Base-by-base conservation (phyloP, 305 asterid genomes). In the Fraxinus latifolia region DNA sequence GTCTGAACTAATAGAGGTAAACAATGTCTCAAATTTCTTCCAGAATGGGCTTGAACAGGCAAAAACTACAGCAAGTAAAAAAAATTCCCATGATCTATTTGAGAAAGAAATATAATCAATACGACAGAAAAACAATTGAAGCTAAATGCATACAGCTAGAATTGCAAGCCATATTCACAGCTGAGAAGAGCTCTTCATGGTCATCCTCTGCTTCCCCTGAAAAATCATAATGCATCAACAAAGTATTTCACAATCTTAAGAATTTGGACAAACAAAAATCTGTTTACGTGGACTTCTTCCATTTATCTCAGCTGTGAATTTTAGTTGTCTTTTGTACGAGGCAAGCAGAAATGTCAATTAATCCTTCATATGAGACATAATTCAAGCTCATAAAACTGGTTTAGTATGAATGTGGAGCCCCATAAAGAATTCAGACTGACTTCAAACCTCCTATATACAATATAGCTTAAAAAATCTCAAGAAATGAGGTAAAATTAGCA, bases 171-270 rank as follows among this genome's bases (percentile, higher is more conserved):
- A 85, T 85, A 74, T 88, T 93, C 75, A 97, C 98, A 78, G 97
- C 96, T 70, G 88, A 79, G 80, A 89, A 58, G 83, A 94, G 94
- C 87, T 96, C 99, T 77, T 96, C 99, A 7, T 88, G 94, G 77
- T 93, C 98, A 76, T 95, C 99, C 65, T 94, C 98, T 68, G 93
- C 90, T 85, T 96, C 98, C 87, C 98, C 99, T 96, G 89, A 83
- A 83, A 83, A 80, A 39, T 15, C 81, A 82, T 14, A 81, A 79
- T 42, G 39, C 31, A 65, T 81, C 73, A 86, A 53, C 62, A n/a
- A 53, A 53, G 62, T n/a, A 53, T 53, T 53, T 53, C 62, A 53
- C 62, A 77, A 81, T 74, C 29, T 68, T n/a, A 67, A 31, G 77
- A 65, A 34, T 62, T 53, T 29, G 37, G 60, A 79, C 58, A 77